Conservation (phyloP, 2,329 filamentous ascomycete genomes). For the Fusarium sarcochroum region DNA sequence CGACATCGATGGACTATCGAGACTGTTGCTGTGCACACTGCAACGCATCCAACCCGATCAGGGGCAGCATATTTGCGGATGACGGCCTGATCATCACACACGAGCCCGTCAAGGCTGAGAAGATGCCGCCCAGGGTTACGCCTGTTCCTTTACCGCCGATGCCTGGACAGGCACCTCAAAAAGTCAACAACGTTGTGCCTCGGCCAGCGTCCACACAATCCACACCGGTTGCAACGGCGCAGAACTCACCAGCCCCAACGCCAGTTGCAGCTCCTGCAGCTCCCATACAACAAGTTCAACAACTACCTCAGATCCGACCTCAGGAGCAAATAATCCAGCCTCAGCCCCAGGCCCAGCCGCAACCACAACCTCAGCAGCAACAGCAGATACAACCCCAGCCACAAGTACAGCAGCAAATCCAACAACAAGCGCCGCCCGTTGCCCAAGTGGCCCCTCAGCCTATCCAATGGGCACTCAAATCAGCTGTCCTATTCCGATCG, state of each 20-base stretch:
- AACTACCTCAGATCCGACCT: conserved; percentile 18
- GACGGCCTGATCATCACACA: conserved; percentile 47
- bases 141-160: conserved; percentile 56
- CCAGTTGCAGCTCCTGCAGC: conserved; percentile 27
- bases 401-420: conserved; percentile 34
- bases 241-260: conserved; percentile 38
- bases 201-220: conserved; percentile 51
- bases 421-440: conserved; percentile 41
- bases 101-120: conserved; percentile 45
- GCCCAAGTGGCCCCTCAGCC: conserved; percentile 39
- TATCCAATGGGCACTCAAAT: conserved; percentile 53
- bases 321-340: conserved; percentile 26
- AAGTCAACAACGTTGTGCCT: conserved; percentile 48
- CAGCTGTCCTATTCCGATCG: conserved; percentile 59
- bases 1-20: conserved; percentile 61
- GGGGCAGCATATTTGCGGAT: conserved; percentile 44
- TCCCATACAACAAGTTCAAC: conserved; percentile 32
- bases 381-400: conserved; percentile 25
- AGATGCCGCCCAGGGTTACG: conserved; percentile 52
- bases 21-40: conserved; percentile 68
- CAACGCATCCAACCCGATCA: conserved; percentile 52
- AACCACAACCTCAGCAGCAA: conserved; percentile 20
- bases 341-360: conserved; percentile 26
- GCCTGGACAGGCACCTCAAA: conserved; percentile 52
- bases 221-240: conserved; percentile 32